phyloP scores from a whole-genome alignment of 2,329 filamentous ascomycete species.

The Colletotrichum phormii region DNA sequence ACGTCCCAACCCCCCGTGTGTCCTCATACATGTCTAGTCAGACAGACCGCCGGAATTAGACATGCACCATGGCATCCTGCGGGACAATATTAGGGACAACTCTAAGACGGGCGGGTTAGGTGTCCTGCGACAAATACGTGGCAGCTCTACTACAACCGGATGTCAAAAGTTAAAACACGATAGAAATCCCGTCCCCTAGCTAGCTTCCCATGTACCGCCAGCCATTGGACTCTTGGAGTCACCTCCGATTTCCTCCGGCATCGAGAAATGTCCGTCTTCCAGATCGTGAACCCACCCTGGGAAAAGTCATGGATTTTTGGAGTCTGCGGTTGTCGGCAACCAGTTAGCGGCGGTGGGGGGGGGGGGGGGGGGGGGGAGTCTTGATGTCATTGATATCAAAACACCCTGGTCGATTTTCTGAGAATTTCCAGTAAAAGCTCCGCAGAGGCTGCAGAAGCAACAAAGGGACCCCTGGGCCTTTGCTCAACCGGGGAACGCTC shows the following conservation, averaged over 20 bases:
- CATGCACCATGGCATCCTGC: not conserved
- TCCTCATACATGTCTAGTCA: slow-evolving; percentile 9
- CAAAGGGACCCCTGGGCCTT: not conserved
- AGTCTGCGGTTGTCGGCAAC: not conserved
- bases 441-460: not conserved
- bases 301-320: not conserved
- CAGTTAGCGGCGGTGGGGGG: slow-evolving; percentile 13
- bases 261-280: not conserved
- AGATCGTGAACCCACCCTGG: not conserved
- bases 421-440: slow-evolving; percentile 1
- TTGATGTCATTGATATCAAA: slow-evolving; percentile 33
- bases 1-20: not conserved
- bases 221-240: not conserved
- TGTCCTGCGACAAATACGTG: slow-evolving; percentile 12
- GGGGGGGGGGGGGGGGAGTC: slow-evolving; percentile 13
- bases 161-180: not conserved
- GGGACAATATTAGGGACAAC: not conserved
- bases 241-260: not conserved
- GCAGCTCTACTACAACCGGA: not conserved
- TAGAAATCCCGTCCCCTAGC: not conserved
- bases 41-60: not conserved
- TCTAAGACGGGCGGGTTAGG: not conserved
- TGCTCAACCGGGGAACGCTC: slow-evolving; percentile 8
- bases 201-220: not conserved
- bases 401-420: not conserved